These are phyloP conservation scores for Posidonia oceanica DNA, from an alignment of 116 monocot genomes.

Conservation along the genomic window DNA sequence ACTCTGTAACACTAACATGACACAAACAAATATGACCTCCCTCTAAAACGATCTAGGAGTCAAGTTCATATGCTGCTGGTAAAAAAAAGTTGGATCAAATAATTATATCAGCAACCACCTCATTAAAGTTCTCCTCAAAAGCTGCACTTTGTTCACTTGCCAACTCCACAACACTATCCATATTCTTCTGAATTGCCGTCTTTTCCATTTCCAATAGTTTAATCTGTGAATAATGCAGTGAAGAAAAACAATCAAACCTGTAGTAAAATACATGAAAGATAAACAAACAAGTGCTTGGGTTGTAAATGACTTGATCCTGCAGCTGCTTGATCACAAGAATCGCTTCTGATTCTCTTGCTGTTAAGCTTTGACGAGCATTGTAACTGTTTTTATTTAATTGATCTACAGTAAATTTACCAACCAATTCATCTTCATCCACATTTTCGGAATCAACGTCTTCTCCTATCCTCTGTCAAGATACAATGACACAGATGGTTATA, in stretches of 20 bases:
- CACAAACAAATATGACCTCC: no score
- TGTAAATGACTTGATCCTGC: constrained; percentile 44
- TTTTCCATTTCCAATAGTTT: constrained; percentile 50
- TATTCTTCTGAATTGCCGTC: constrained; percentile 23
- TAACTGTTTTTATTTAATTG: constrained; percentile 9
- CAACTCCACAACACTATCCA: constrained; percentile 48
- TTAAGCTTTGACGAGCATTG: constrained; percentile 24
- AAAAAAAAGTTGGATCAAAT: neutral
- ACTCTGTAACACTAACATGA: no score
- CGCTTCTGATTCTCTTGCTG: constrained; percentile 50
- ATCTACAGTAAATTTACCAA: constrained; percentile 3
- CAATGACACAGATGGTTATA: neutral
- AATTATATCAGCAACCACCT: constrained; percentile 19
- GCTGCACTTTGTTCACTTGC: constrained; percentile 50
- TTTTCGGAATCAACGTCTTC: constrained; percentile 2
- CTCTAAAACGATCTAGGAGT: neutral
- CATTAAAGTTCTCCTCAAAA: constrained; percentile 42
- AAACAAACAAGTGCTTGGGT: neutral
- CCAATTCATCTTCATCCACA: neutral
- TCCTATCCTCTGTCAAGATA: constrained; percentile 5
- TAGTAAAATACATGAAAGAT: neutral
- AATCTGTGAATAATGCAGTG: constrained; percentile 29
- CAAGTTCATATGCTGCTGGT: neutral
- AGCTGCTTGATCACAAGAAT: constrained; percentile 58
- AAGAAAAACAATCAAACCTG: neutral